Conservation (phyloP, 805 yeast species). For the Candida dajiaensis region DNA sequence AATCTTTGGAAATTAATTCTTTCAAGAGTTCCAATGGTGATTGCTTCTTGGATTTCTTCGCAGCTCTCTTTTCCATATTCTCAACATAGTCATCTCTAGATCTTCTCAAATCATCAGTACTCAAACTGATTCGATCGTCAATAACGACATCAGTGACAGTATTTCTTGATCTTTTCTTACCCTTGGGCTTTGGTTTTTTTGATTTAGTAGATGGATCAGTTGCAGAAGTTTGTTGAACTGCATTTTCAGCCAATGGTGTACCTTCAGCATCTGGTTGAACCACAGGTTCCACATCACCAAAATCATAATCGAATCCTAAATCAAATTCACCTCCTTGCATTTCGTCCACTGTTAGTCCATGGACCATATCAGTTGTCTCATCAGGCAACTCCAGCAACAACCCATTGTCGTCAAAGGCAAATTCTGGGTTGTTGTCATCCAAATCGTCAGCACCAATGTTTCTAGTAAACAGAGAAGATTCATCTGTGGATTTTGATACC, state of each 20-base stretch:
- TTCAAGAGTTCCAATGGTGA: not conserved
- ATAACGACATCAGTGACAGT: constrained; percentile 1
- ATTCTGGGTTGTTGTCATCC: constrained; percentile 14
- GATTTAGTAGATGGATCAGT: not conserved
- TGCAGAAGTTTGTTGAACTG: not conserved
- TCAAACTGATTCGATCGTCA: constrained; percentile 15
- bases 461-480: constrained; percentile 1
- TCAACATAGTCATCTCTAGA: constrained; percentile 21
- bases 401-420: constrained; percentile 25
- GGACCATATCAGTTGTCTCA: constrained; percentile 1
- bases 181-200: not conserved
- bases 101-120: constrained; percentile 19
- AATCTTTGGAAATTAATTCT: not conserved
- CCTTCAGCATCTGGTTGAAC: constrained; percentile 3
- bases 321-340: constrained; percentile 1
- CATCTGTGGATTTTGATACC: constrained; percentile 5
- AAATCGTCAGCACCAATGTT: constrained; percentile 5
- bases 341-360: not conserved
- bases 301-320: constrained; percentile 9
- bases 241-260: not conserved
- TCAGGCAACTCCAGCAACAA: constrained; percentile 15
- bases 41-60: constrained; percentile 1
- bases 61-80: constrained; percentile 8
- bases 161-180: not conserved
- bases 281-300: not conserved